Percentiles rank a stretch among this genome's conserved stretches.
These are phyloP conservation scores for Tetratostichococcus sp. DNA, from an alignment of 139 green algal genomes.

Conservation along the genomic window DNA sequence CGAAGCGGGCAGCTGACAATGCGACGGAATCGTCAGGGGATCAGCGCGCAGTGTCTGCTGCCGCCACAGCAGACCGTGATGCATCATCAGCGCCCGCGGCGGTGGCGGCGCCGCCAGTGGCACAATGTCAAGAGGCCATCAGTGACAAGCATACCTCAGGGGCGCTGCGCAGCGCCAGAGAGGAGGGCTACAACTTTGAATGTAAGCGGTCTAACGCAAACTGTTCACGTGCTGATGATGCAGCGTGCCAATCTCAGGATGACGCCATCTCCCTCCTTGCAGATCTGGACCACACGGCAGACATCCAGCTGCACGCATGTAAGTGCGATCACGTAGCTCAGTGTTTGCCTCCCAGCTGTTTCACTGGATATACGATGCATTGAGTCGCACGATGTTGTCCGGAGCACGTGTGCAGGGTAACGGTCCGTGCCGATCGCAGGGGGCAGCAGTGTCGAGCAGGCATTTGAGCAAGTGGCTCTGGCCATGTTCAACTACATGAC, in stretches of 20 bases:
- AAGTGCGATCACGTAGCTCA: too few species aligned
- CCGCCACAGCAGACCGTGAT: too few species aligned
- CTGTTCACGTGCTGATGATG: background rate
- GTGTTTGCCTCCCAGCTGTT: too few species aligned
- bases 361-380: too few species aligned
- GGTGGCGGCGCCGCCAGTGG: background rate
- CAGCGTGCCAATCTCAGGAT: background rate
- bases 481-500: slow-evolving; percentile 90
- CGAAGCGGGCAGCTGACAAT: background rate
- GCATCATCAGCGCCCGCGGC: too few species aligned
- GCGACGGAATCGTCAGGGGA: too few species aligned
- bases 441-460: slow-evolving; percentile 54
- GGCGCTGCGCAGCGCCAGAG: background rate
- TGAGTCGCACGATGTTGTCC: too few species aligned
- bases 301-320: slow-evolving; percentile 84
- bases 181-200: background rate
- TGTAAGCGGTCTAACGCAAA: background rate
- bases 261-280: background rate
- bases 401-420: slow-evolving; percentile 6
- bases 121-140: too few species aligned
- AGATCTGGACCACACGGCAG: slow-evolving; percentile 85
- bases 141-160: background rate
- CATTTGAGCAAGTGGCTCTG: slow-evolving; percentile 60
- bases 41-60: too few species aligned
- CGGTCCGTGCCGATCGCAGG: too few species aligned